A percentile compares a stretch with the other conserved stretches of the same genome.
phyloP scores from a whole-genome alignment of 805 yeast species.

The Starmerella scarabaei region DNA sequence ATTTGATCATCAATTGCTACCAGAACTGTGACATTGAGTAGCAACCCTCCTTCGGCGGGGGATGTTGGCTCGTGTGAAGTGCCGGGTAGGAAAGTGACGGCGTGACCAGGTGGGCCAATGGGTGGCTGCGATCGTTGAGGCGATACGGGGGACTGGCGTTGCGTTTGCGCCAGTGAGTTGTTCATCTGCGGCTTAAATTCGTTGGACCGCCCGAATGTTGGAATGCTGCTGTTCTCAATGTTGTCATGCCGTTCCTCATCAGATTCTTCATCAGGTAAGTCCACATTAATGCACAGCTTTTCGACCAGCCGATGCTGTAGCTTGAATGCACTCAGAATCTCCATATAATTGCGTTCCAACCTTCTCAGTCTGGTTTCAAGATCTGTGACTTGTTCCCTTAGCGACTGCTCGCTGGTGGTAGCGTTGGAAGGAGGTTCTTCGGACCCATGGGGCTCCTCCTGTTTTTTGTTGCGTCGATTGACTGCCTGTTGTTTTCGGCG shows the following conservation, averaged over 20 bases:
- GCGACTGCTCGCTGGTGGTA: conserved; percentile 3
- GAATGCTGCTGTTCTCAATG: background rate
- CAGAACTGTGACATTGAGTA: conserved; percentile 23
- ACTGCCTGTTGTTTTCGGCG: conserved; percentile 43
- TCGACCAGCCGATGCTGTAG: conserved; percentile 19
- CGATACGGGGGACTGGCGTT: conserved; percentile 21
- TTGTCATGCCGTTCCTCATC: background rate
- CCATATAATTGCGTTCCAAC: conserved; percentile 14
- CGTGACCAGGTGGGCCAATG: no score
- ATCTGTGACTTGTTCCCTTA: conserved; percentile 10
- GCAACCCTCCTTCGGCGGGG: conserved; percentile 21
- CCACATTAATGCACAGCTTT: conserved; percentile 6
- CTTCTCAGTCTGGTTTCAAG: conserved; percentile 12
- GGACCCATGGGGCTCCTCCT: conserved; percentile 6
- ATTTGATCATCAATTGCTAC: conserved; percentile 45
- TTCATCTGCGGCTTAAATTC: background rate
- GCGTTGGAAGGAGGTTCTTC: conserved; percentile 1
- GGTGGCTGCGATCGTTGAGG: background rate
- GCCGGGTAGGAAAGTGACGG: no score
- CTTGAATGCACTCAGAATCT: conserved; percentile 14
- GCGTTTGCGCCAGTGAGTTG: conserved; percentile 40
- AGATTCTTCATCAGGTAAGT: conserved; percentile 7
- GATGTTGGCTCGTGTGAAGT: background rate
- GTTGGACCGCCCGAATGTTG: background rate
- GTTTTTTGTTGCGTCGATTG: conserved; percentile 9